These are phyloP conservation scores for Candida nanaspora DNA, from an alignment of 805 yeast genomes.

Conservation along the genomic window DNA sequence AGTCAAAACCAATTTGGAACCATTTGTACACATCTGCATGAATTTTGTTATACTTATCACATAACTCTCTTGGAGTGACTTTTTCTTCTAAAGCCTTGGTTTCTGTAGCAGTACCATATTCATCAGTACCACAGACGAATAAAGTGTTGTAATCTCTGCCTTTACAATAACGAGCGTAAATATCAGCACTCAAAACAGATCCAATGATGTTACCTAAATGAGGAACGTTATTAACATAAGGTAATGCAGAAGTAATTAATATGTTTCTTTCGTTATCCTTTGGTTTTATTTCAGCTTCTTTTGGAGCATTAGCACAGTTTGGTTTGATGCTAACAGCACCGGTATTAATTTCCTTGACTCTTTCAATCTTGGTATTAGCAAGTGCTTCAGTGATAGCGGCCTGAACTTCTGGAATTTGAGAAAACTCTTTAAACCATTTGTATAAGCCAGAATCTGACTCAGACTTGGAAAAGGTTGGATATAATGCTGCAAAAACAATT, in stretches of 20 bases:
- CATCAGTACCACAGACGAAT: constrained; percentile 95
- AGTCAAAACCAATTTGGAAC: constrained; percentile 93
- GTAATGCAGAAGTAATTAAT: constrained; percentile 90
- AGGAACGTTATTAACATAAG: constrained; percentile 97
- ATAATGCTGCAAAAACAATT: constrained; percentile 52
- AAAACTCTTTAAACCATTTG: constrained; percentile 37
- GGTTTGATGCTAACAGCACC: constrained; percentile 22
- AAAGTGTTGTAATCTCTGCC: constrained; percentile 82
- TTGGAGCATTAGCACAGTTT: constrained; percentile 8
- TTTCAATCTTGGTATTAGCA: constrained; percentile 35
- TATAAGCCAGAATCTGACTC: constrained; percentile 7
- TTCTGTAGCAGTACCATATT: constrained; percentile 99
- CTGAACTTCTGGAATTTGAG: constrained; percentile 30
- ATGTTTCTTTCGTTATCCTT: constrained; percentile 69
- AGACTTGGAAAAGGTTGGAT: constrained; percentile 29
- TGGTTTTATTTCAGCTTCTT: constrained; percentile 43
- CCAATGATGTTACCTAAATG: constrained; percentile 97
- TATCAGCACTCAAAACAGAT: constrained; percentile 90
- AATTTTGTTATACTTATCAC: constrained; percentile 82
- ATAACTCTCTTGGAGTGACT: constrained; percentile 79
- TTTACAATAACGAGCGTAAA: constrained; percentile 83
- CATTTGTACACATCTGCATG: constrained; percentile 92
- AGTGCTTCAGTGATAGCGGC: constrained; percentile 41
- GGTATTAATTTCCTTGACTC: constrained; percentile 34
- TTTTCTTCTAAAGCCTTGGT: constrained; percentile 95